Percentiles rank a stretch among this genome's conserved stretches.
phyloP scores from a whole-genome alignment of 345 rosid species.

The Nephelium lappaceum region DNA sequence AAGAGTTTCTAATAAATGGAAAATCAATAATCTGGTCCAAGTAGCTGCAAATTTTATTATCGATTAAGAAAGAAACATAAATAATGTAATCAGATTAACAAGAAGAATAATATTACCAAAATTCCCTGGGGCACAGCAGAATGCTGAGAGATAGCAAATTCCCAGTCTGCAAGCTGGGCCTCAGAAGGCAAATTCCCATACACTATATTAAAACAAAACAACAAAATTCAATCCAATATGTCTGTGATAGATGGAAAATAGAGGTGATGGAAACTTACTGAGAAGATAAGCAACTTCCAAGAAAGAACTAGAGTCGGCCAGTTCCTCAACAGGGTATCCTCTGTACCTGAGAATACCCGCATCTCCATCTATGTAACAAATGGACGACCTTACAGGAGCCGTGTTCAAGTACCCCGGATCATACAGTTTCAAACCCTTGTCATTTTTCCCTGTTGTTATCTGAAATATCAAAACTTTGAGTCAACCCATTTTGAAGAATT shows the following conservation, averaged over 20 bases:
- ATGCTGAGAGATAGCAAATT: constrained; percentile 89
- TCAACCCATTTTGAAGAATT: neutral
- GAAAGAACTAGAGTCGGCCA: constrained; percentile 76
- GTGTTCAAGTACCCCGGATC: constrained; percentile 97
- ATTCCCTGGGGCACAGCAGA: constrained; percentile 97
- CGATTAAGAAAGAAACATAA: neutral
- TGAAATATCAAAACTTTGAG: constrained; percentile 17
- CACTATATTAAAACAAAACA: constrained; percentile 43
- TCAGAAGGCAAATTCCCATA: constrained; percentile 85
- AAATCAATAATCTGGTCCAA: neutral
- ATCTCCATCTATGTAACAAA: constrained; percentile 94
- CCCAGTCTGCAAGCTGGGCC: constrained; percentile 90
- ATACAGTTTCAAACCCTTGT: constrained; percentile 80
- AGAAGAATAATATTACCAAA: constrained; percentile 48
- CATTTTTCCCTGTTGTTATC: constrained; percentile 72
- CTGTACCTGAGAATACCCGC: constrained; percentile 86
- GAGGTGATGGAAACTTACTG: constrained; percentile 36
- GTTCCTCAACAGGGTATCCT: constrained; percentile 83
- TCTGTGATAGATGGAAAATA: too few relatives aligned
- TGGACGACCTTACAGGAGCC: constrained; percentile 84
- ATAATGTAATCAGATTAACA: neutral
- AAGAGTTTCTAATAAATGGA: neutral
- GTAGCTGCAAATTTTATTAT: neutral
- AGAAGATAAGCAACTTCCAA: constrained; percentile 79
- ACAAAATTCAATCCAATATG: neutral